Conservation (phyloP, 192 early-diverging fungal genomes). For the Coemansia sp. region DNA sequence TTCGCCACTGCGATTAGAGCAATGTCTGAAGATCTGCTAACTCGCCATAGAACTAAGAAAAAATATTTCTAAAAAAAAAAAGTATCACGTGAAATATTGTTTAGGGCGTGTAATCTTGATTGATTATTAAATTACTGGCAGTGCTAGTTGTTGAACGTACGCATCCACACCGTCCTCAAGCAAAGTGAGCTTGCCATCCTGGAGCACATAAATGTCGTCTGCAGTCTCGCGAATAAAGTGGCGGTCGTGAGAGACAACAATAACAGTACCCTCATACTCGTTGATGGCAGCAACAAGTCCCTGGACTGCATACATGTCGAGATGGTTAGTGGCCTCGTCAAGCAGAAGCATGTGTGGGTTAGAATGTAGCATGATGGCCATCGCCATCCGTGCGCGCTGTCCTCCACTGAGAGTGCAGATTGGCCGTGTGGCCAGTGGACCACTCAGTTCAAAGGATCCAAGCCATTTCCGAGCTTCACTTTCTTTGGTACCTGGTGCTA, state of each 20-base stretch:
- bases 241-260: conserved; percentile 86
- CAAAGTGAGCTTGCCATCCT: conserved; percentile 51
- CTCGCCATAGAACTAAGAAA: not conserved
- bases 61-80: conserved; percentile 1
- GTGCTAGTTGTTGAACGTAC: conserved; percentile 49
- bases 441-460: conserved; percentile 75
- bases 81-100: not conserved
- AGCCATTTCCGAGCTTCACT: conserved; percentile 68
- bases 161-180: conserved; percentile 68
- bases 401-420: conserved; percentile 76
- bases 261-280: conserved; percentile 69
- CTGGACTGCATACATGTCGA: conserved; percentile 85
- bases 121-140: conserved; percentile 1
- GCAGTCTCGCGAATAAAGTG: conserved; percentile 73
- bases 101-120: conserved; percentile 1
- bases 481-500: conserved; percentile 55
- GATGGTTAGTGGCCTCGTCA: conserved; percentile 85
- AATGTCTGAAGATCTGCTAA: not conserved
- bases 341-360: conserved; percentile 70
- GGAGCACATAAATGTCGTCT: conserved; percentile 57
- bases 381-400: conserved; percentile 74
- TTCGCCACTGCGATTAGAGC: not conserved
- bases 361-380: conserved; percentile 66
- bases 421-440: conserved; percentile 59
- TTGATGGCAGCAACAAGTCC: conserved; percentile 70